Evolutionary conservation across 805 yeast genomes (phyloP), one percentile per base, ranked within the genome.

Genomic region (Nakazawaea pomicola): DNA sequence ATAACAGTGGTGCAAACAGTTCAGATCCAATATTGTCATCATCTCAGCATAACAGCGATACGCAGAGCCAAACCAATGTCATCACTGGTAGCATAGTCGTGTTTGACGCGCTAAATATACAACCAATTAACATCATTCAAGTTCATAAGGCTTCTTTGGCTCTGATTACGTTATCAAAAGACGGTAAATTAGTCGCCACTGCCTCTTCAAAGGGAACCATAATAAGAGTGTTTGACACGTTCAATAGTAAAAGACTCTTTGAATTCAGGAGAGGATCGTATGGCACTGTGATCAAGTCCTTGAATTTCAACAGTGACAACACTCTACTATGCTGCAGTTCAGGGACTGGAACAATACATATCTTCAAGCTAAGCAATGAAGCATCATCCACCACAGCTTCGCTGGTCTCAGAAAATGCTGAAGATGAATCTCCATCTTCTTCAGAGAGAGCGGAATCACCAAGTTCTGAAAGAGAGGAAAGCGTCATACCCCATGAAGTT

Each of bases 151-250:
- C 89, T 0, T 80, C 84, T 1, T 57, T 91, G 32, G 83, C 89
- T 3, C 71, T 78, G 2, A 59, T 89, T 35, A 65, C 83, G 1
- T 57, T 93, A 14, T 85, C 88, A 38, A 67, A 69, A 24, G 90
- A 85, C 52, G 97, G 97, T 0, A 68, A 76, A 2, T 64, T 86
- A 48, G 68, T 91, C 33, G 96, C 97, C 0, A 86, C 97, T 0
- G 88, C 96, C 5, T 86, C 96, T 0, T 78, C 73, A 27, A 86
- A 87, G 54, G 99, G 99, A 2, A 93, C 98, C 0, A 78, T 93
- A 17, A 78, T 91, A 3, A 65, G 98, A 33, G 82, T 93, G 3
- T 93, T 90, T 54, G 67, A 81, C 27, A 79, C 86, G 0, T 68
- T 70, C 2, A 73, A 80, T 1, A 89, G 90, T 0, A 62, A 67